Percentiles rank a stretch among this genome's conserved stretches.
These are phyloP conservation scores for Triticum timopheevii DNA, from an alignment of 176 grass and related monocot species.

Conservation along the genomic window DNA sequence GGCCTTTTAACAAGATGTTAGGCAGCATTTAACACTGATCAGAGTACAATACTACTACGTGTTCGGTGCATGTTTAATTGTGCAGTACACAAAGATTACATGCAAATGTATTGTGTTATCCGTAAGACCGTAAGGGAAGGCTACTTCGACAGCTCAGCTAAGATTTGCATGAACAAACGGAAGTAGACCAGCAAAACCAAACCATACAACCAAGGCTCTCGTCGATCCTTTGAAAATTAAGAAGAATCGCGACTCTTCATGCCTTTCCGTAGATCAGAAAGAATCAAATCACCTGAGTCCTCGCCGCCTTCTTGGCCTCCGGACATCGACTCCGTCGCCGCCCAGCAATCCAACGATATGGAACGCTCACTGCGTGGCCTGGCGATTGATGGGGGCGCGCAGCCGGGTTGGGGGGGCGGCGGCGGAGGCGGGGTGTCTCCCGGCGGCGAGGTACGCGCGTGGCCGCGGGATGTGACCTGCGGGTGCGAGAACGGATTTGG, in stretches of 20 bases:
- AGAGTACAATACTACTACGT: background rate
- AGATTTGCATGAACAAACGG: slow-evolving; percentile 8
- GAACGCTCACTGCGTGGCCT: background rate
- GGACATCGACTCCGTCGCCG: slow-evolving; percentile 17
- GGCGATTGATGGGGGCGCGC: background rate
- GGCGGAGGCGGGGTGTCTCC: background rate
- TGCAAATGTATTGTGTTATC: background rate
- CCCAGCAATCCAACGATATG: slow-evolving; percentile 3
- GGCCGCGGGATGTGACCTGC: slow-evolving; percentile 4
- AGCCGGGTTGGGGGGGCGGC: too few relatives aligned
- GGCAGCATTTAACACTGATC: slow-evolving; percentile 1
- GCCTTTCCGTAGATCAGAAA: background rate
- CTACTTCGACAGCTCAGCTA: background rate
- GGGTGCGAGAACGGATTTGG: background rate
- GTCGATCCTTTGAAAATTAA: background rate
- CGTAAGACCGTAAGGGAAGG: background rate
- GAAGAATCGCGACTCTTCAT: background rate
- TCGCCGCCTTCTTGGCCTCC: slow-evolving; percentile 30
- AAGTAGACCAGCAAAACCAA: background rate
- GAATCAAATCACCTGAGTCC: slow-evolving; percentile 29
- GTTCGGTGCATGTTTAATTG: background rate
- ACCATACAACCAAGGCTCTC: background rate
- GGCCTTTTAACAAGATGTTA: background rate
- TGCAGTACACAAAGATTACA: background rate
- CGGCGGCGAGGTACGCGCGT: slow-evolving; percentile 19